These are phyloP conservation scores for Talaromyces sp. DNA, from an alignment of 2,329 filamentous ascomycete genomes.

Conservation along the genomic window DNA sequence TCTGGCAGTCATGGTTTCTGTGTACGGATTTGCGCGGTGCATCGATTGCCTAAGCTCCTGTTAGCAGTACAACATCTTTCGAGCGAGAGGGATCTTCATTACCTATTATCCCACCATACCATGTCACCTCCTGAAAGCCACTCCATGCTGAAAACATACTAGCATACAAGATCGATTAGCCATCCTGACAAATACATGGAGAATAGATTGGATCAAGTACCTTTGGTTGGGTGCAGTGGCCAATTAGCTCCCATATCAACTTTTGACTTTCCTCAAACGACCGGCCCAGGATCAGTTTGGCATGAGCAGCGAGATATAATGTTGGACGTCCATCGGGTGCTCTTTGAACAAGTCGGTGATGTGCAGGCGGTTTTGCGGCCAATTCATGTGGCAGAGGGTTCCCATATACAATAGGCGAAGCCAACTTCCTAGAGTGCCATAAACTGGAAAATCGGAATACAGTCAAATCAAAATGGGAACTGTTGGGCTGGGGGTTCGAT, in stretches of 20 bases:
- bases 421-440: conserved; percentile 27
- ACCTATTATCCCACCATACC: conserved; percentile 34
- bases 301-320: conserved; percentile 30
- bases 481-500: too few relatives aligned
- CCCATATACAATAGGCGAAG: conserved; percentile 24
- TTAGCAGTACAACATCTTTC: not conserved
- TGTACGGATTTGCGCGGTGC: conserved; percentile 31
- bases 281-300: conserved; percentile 25
- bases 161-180: not conserved
- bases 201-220: conserved; percentile 4
- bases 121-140: conserved; percentile 29
- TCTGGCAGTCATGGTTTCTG: conserved; percentile 27
- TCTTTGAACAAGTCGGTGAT: conserved; percentile 27
- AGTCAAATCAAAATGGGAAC: not conserved
- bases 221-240: conserved; percentile 28
- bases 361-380: conserved; percentile 28
- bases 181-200: not conserved
- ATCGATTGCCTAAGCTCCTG: conserved; percentile 27
- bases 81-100: not conserved
- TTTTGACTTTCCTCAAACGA: conserved; percentile 28
- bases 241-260: conserved; percentile 30
- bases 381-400: conserved; percentile 26
- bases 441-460: conserved; percentile 11
- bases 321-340: conserved; percentile 28
- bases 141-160: conserved; percentile 32